A percentile compares a stretch with the other conserved stretches of the same genome.
These are phyloP conservation scores for Penicillium paradoxum DNA, from an alignment of 495 filamentous ascomycete species.

Conservation along the genomic window DNA sequence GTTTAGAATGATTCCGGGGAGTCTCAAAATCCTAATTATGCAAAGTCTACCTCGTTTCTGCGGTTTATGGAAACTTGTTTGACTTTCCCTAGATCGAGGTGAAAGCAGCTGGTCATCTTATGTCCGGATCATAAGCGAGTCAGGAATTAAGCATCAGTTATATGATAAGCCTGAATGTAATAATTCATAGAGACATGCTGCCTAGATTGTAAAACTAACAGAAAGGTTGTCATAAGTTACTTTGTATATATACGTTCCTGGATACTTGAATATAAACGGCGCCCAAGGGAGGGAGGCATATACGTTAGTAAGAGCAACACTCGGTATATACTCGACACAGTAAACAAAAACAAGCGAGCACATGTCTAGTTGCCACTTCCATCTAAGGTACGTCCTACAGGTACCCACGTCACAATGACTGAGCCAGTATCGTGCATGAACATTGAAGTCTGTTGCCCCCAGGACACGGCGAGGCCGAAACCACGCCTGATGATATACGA, in stretches of 20 bases:
- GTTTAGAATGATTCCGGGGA: too few species aligned
- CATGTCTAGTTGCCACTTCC: not conserved
- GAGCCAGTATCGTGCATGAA: not conserved
- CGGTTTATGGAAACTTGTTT: not conserved
- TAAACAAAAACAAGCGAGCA: not conserved
- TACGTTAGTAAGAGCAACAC: not conserved
- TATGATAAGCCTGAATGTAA: too few species aligned
- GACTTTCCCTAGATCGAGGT: not conserved
- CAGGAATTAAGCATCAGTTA: not conserved
- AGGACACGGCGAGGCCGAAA: not conserved
- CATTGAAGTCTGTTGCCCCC: not conserved
- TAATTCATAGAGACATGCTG: too few species aligned
- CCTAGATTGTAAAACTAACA: too few species aligned
- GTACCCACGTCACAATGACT: not conserved
- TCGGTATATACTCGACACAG: not conserved
- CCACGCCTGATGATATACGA: not conserved
- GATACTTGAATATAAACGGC: too few species aligned
- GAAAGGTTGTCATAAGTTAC: too few species aligned
- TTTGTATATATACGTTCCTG: too few species aligned
- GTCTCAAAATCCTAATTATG: too few species aligned
- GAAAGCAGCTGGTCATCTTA: not conserved
- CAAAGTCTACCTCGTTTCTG: not conserved
- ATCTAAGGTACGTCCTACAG: not conserved
- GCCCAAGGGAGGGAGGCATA: too few species aligned
- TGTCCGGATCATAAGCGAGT: conserved; percentile 1